phyloP scores from a whole-genome alignment of 1,284 basidiomycete species.

The Phylloboletellus chloephorus region DNA sequence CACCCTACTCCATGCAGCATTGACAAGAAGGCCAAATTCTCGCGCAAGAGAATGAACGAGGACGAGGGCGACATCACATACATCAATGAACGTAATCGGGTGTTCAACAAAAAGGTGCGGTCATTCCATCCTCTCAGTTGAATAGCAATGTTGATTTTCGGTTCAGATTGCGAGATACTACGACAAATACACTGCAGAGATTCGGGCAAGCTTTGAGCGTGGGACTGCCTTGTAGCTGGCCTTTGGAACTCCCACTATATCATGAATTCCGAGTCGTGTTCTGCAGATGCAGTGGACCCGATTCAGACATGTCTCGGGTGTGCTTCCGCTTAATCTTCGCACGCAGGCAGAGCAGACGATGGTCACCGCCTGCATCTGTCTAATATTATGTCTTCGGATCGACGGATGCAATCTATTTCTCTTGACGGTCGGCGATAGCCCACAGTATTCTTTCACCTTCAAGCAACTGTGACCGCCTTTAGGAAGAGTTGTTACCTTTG shows the following conservation, averaged over 20 bases:
- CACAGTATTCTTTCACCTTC: too few relatives aligned
- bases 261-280: neutral
- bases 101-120: constrained; percentile 97
- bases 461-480: too few relatives aligned
- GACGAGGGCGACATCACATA: constrained; percentile 95
- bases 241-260: too few relatives aligned
- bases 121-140: neutral
- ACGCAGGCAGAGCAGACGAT: too few relatives aligned
- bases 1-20: constrained; percentile 44
- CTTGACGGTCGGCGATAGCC: too few relatives aligned
- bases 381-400: too few relatives aligned
- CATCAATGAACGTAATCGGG: constrained; percentile 98
- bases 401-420: too few relatives aligned
- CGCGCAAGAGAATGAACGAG: constrained; percentile 83
- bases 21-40: constrained; percentile 84
- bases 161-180: constrained; percentile 85
- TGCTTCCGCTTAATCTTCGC: too few relatives aligned
- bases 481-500: too few relatives aligned
- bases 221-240: constrained; percentile 80
- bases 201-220: constrained; percentile 91
- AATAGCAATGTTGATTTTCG: neutral
- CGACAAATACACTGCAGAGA: constrained; percentile 95
- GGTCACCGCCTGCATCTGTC: too few relatives aligned
- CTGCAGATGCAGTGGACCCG: neutral
- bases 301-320: too few relatives aligned